Percentiles rank a stretch among this genome's conserved stretches.
Conservation (phyloP, 768 basidiomycete genomes). For the Melanogaster broomeanus region DNA sequence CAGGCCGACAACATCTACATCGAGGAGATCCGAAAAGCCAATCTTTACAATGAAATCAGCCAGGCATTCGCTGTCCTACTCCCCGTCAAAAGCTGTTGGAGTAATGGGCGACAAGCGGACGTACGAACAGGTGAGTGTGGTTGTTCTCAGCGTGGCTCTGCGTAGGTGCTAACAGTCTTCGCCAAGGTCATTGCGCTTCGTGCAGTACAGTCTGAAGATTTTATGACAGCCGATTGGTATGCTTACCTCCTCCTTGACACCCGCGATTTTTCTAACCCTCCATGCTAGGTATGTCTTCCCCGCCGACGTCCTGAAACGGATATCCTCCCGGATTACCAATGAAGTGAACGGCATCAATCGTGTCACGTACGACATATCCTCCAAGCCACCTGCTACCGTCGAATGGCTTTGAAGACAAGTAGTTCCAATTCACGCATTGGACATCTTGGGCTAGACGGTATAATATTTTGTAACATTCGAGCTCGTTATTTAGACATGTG, state of each 20-base stretch:
- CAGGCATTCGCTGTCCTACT: conserved; percentile 96
- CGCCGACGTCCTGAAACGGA: conserved; percentile 80
- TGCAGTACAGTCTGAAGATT: conserved; percentile 97
- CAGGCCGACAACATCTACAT: conserved; percentile 95
- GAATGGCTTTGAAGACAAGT: conserved; percentile 41
- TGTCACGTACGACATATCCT: conserved; percentile 94
- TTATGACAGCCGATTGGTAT: conserved; percentile 99
- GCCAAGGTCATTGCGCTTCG: conserved; percentile 85
- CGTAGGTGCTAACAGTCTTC: conserved; percentile 3
- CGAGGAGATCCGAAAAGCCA: conserved; percentile 94
- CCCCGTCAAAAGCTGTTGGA: conserved; percentile 96
- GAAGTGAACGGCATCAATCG: conserved; percentile 97
- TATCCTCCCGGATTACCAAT: conserved; percentile 97
- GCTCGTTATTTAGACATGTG: too few relatives aligned
- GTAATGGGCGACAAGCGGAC: conserved; percentile 97
- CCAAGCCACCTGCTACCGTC: conserved; percentile 85
- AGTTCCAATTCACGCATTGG: too few relatives aligned
- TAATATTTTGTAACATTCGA: not conserved
- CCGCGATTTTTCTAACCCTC: conserved; percentile 29
- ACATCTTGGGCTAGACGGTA: too few relatives aligned
- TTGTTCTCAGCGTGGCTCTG: not conserved
- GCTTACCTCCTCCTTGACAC: conserved; percentile 16
- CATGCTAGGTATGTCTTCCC: conserved; percentile 90
- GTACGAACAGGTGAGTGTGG: conserved; percentile 88
- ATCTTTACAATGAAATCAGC: conserved; percentile 88